phyloP scores from a whole-genome alignment of 1,284 basidiomycete species.

The Cryptococcus floricola region DNA sequence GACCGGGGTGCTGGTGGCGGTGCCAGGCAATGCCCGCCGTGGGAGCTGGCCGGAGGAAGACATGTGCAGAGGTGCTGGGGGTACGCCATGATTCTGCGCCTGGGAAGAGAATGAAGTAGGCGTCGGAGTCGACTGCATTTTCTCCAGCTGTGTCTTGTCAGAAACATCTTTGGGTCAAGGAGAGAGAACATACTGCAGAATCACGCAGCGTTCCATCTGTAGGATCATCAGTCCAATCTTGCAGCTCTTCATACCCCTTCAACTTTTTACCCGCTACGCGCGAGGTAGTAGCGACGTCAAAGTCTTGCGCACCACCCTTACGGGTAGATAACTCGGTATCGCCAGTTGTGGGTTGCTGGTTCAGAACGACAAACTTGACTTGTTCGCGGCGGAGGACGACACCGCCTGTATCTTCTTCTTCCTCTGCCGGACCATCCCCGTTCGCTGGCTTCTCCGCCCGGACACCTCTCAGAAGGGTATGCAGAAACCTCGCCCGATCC shows the following conservation, averaged over 20 bases:
- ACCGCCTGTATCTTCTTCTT: conserved; percentile 54
- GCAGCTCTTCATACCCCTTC: conserved; percentile 37
- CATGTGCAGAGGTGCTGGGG: conserved; percentile 1
- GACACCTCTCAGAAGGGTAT: conserved; percentile 62
- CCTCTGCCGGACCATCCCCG: conserved; percentile 11
- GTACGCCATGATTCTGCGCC: neutral
- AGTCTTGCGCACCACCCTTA: conserved; percentile 9
- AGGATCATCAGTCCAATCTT: conserved; percentile 51
- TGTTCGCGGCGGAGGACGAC: conserved; percentile 78
- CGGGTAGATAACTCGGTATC: conserved; percentile 2
- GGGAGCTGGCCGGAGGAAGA: neutral
- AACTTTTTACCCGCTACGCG: conserved; percentile 33
- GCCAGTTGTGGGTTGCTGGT: conserved; percentile 52
- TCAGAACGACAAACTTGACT: conserved; percentile 68
- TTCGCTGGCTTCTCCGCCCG: conserved; percentile 40
- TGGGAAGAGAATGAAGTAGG: conserved; percentile 9
- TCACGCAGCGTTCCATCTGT: conserved; percentile 51
- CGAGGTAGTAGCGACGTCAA: conserved; percentile 43
- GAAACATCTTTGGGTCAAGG: neutral
- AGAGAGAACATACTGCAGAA: conserved; percentile 31
- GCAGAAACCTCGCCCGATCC: conserved; percentile 76
- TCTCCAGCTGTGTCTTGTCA: conserved; percentile 7
- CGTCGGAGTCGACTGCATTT: conserved; percentile 10
- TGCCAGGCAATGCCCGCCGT: neutral
- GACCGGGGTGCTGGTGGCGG: neutral